A percentile compares a stretch with the other conserved stretches of the same genome.
Conservation (phyloP, 1,139 yeast genomes). For the Zygoascus sp. region DNA sequence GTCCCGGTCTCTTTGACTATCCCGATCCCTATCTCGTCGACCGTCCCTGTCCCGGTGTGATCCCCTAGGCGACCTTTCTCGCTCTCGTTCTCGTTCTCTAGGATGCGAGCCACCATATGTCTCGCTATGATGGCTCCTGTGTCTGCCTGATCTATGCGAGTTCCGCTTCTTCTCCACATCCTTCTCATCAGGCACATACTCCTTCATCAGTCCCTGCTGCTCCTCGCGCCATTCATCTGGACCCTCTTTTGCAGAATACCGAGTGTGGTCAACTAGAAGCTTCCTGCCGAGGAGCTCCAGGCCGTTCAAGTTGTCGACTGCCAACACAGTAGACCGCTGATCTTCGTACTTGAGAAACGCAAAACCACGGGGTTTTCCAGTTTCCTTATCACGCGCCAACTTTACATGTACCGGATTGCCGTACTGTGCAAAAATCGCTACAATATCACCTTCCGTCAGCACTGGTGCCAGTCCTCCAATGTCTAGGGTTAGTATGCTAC, state of each 20-base stretch:
- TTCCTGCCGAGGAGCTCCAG: conserved; percentile 52
- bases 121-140: too few relatives aligned
- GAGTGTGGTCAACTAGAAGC: conserved; percentile 72
- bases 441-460: conserved; percentile 67
- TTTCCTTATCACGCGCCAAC: conserved; percentile 60
- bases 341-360: conserved; percentile 82
- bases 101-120: too few relatives aligned
- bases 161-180: too few relatives aligned
- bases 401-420: conserved; percentile 82
- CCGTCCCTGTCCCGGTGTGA: too few relatives aligned
- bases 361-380: conserved; percentile 71
- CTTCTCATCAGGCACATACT: conserved; percentile 6
- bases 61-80: too few relatives aligned
- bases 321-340: conserved; percentile 73
- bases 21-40: too few relatives aligned
- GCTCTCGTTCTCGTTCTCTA: too few relatives aligned
- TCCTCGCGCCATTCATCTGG: conserved; percentile 29
- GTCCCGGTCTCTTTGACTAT: too few relatives aligned
- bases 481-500: conserved; percentile 25
- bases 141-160: too few relatives aligned
- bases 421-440: conserved; percentile 80
- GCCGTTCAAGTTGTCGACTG: conserved; percentile 87
- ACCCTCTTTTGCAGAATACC: conserved; percentile 53
- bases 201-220: conserved; percentile 12
- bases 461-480: conserved; percentile 69